phyloP scores from a whole-genome alignment of 257 asterid species.

The Petunia secreta region DNA sequence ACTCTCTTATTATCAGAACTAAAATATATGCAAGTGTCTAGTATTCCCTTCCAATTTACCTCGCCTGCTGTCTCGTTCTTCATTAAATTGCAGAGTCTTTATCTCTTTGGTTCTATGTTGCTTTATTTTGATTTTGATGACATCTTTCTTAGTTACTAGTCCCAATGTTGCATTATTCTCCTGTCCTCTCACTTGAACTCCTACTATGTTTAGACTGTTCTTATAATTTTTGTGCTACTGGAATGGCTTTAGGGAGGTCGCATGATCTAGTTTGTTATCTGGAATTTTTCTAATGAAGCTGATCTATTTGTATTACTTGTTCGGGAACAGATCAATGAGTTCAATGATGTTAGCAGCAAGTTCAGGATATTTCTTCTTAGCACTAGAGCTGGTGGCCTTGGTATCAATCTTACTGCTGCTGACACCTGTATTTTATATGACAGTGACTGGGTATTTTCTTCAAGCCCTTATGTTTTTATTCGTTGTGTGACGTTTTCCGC shows the following conservation, averaged over 20 bases:
- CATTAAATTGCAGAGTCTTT: neutral
- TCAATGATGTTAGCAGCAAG: conserved; percentile 68
- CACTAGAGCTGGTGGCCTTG: conserved; percentile 99
- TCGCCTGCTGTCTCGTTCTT: conserved; percentile 20
- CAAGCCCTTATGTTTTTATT: conserved; percentile 22
- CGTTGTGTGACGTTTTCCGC: neutral
- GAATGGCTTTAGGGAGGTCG: conserved; percentile 14
- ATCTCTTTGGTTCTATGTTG: conserved; percentile 20
- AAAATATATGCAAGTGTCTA: neutral
- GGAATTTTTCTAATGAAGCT: neutral
- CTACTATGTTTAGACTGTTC: neutral
- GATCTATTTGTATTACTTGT: conserved; percentile 26
- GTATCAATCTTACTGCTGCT: conserved; percentile 97
- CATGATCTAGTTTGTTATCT: neutral
- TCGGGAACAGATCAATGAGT: conserved; percentile 73
- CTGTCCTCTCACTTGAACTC: conserved; percentile 10
- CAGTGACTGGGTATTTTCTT: conserved; percentile 88
- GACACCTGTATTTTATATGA: conserved; percentile 98
- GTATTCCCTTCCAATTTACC: neutral
- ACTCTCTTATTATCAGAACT: neutral
- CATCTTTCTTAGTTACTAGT: conserved; percentile 1
- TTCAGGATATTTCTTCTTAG: conserved; percentile 85
- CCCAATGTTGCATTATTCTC: neutral
- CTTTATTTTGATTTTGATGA: neutral
- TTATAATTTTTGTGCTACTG: neutral